These are phyloP conservation scores for Mimosa bimucronata DNA, from an alignment of 306 rosid species.

Conservation along the genomic window DNA sequence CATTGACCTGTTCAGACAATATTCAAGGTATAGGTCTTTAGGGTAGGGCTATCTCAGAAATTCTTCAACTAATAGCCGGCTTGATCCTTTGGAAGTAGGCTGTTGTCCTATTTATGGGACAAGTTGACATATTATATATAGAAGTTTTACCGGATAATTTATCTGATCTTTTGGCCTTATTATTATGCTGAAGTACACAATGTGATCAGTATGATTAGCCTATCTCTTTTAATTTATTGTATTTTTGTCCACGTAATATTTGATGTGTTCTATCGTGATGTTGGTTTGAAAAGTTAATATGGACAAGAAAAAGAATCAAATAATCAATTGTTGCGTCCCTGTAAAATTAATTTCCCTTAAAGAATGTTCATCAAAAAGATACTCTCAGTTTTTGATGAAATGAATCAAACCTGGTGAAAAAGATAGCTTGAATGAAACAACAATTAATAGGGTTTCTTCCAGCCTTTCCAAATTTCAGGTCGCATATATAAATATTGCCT, in stretches of 20 bases:
- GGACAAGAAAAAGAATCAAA: too few species aligned
- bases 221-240: not conserved
- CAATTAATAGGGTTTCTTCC: too few species aligned
- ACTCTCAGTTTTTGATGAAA: too few species aligned
- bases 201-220: not conserved
- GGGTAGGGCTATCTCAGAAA: not conserved
- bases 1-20: conserved; percentile 18
- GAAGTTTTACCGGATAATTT: conserved; percentile 8
- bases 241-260: too few species aligned
- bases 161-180: not conserved
- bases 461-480: not conserved
- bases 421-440: too few species aligned
- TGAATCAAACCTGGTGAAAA: too few species aligned
- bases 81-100: conserved; percentile 3
- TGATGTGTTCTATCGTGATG: too few species aligned
- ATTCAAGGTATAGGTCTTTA: conserved; percentile 19
- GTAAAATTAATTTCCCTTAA: too few species aligned
- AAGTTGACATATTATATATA: conserved; percentile 10
- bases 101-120: conserved; percentile 23
- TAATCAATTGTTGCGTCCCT: too few species aligned
- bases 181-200: not conserved
- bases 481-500: not conserved
- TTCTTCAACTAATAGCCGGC: not conserved
- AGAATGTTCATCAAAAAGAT: too few species aligned
- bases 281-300: too few species aligned